These are phyloP conservation scores for Telopea speciosissima DNA, from an alignment of 177 flowering plant genomes.

Conservation along the genomic window DNA sequence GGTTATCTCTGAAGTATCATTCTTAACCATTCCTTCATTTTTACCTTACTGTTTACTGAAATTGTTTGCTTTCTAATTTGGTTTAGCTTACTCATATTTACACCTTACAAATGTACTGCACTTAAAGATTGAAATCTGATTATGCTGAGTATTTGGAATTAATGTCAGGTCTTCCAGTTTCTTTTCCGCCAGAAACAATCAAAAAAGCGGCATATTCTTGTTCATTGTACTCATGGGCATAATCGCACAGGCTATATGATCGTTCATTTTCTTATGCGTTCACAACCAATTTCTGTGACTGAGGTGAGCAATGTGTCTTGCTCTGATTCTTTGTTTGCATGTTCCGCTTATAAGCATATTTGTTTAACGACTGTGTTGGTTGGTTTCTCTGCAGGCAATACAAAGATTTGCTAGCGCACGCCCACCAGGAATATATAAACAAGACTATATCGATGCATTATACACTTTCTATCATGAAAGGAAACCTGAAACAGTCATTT, in stretches of 20 bases:
- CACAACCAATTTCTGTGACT: conserved; percentile 53
- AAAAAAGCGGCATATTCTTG: conserved; percentile 69
- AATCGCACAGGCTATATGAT: conserved; percentile 98
- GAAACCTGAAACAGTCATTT: conserved; percentile 58
- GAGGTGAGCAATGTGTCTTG: conserved; percentile 43
- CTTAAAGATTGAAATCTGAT: too few relatives aligned
- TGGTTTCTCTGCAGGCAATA: conserved; percentile 44
- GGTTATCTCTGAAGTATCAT: too few relatives aligned
- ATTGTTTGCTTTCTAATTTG: too few relatives aligned
- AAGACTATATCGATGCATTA: conserved; percentile 81
- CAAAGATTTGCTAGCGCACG: conserved; percentile 76
- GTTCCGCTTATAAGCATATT: too few relatives aligned
- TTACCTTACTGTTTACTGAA: too few relatives aligned
- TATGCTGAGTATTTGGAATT: neutral
- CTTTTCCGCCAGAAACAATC: conserved; percentile 56
- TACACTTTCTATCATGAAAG: conserved; percentile 86
- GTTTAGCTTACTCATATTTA: too few relatives aligned
- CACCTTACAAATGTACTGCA: too few relatives aligned
- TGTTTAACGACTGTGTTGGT: too few relatives aligned
- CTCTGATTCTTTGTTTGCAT: neutral
- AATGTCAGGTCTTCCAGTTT: conserved; percentile 70
- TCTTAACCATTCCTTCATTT: too few relatives aligned
- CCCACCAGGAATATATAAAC: conserved; percentile 95
- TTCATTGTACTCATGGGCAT: conserved; percentile 98
- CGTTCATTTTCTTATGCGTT: conserved; percentile 81